Base-by-base conservation (phyloP, 257 asterid genomes). In the Knoxia roxburghii region DNA sequence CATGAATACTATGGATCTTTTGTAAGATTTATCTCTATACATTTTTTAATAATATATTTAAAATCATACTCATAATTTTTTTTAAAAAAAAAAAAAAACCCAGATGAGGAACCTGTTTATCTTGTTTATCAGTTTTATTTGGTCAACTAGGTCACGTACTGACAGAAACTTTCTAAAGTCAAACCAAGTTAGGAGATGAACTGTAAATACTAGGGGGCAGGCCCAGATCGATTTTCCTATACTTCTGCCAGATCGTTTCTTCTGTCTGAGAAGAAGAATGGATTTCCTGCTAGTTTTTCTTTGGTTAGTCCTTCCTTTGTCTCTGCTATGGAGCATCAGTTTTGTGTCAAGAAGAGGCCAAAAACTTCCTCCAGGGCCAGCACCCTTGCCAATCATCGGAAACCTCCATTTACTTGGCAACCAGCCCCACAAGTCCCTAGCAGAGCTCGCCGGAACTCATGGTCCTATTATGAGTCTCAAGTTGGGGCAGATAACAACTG, bases 351-450 rank as follows among this genome's bases (percentile, higher is more conserved):
- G 50, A 59, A 45, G 48, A 13, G 10, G n/a, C 15, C 52, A 40
- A 18, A 73, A 68, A 6, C 73, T 59, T 67, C 77, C 73, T 18
- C 63, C 73, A 14, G 76, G 70, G 9, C 96, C 98, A 9, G 39
- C 78, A 13, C 86, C 92, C 17, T 68, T 86, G 39, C 96, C 96
- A 2, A 39, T 91, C 48, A 78, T 91, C 55, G 96, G 96, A 30
- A 88, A 77, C 77, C 88, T 88, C 72, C 93, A 72, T 41, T 53
- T 67, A 17, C 33, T 76, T 5, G 81, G 72, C 4, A 61, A 23
- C 10, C 72, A 68, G 5, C 68, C 68, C 14, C 77, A 76, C 61
- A 50, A 62, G 45, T 77, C 78, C 62, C 57, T 77, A 32, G 67
- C 70, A 12, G 52, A 48, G 32, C 81, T 77, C 26, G 75, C 81